Evolutionary conservation across 768 basidiomycete genomes (phyloP).

Genomic region (Lenzites betulinus): DNA sequence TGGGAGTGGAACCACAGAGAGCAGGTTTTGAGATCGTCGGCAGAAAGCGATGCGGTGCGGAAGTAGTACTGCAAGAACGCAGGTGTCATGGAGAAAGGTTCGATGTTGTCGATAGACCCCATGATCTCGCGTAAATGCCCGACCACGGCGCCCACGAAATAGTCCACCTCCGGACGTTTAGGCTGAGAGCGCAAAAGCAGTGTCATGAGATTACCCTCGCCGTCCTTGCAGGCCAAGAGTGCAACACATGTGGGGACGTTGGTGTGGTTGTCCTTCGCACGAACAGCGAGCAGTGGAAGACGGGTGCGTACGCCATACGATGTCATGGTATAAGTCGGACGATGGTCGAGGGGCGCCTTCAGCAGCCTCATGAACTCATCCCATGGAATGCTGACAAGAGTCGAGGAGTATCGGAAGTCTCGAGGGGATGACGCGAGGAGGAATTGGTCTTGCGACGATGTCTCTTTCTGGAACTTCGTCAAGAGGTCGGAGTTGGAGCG

Average conservation of each 20-base stretch:
- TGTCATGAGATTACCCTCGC: background rate
- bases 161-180: background rate
- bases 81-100: background rate
- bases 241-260: constrained; percentile 2
- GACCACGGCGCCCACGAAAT: background rate
- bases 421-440: constrained; percentile 6
- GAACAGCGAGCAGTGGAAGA: constrained; percentile 1
- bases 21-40: background rate
- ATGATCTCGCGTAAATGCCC: constrained; percentile 1
- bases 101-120: background rate
- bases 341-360: background rate
- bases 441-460: background rate
- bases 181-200: constrained; percentile 6
- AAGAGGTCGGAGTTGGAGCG: background rate
- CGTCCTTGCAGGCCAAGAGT: constrained; percentile 5
- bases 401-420: constrained; percentile 5
- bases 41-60: background rate
- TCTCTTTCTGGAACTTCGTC: background rate
- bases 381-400: background rate
- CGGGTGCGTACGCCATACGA: constrained; percentile 9
- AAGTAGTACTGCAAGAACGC: constrained; percentile 2
- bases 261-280: background rate
- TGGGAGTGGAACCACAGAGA: background rate
- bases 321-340: constrained; percentile 3
- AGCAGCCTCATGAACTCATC: background rate